These are phyloP conservation scores for Colletotrichum tropicale DNA, from an alignment of 2,329 filamentous ascomycete species.

Conservation along the genomic window DNA sequence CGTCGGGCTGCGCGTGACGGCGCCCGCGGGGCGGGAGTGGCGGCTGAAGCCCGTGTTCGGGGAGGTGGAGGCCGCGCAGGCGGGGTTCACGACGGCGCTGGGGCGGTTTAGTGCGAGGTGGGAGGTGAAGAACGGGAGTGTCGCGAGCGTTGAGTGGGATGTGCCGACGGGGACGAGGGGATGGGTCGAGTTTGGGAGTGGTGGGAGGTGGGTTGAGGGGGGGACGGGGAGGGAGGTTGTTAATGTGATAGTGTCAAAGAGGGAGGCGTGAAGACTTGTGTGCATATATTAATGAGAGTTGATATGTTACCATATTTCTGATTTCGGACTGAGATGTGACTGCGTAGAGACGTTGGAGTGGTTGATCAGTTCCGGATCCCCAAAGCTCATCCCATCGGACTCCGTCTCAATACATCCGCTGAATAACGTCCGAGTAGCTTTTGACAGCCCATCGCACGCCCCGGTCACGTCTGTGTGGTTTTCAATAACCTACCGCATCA, in stretches of 20 bases:
- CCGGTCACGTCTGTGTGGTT: background rate
- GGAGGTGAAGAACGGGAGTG: background rate
- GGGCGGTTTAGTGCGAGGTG: conserved; percentile 13
- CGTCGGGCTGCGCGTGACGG: conserved; percentile 38
- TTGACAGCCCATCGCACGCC: background rate
- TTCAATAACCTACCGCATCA: background rate
- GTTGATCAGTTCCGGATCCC: background rate
- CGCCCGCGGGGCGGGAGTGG: conserved; percentile 12
- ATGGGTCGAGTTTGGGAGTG: conserved; percentile 2
- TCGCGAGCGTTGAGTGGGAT: conserved; percentile 17
- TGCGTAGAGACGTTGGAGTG: background rate
- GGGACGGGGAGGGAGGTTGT: background rate
- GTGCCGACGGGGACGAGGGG: conserved; percentile 12
- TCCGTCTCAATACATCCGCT: background rate
- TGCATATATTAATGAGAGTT: background rate
- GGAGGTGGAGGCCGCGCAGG: conserved; percentile 12
- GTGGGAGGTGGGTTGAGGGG: conserved; percentile 10
- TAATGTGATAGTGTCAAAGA: background rate
- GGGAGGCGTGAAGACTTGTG: background rate
- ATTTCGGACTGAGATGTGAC: background rate
- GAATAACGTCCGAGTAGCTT: background rate
- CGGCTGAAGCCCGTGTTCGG: conserved; percentile 12
- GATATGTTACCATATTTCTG: background rate
- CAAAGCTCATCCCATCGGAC: background rate
- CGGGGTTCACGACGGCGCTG: conserved; percentile 16